Base-by-base conservation (phyloP, 768 basidiomycete genomes). In the Pulveroboletus frians region DNA sequence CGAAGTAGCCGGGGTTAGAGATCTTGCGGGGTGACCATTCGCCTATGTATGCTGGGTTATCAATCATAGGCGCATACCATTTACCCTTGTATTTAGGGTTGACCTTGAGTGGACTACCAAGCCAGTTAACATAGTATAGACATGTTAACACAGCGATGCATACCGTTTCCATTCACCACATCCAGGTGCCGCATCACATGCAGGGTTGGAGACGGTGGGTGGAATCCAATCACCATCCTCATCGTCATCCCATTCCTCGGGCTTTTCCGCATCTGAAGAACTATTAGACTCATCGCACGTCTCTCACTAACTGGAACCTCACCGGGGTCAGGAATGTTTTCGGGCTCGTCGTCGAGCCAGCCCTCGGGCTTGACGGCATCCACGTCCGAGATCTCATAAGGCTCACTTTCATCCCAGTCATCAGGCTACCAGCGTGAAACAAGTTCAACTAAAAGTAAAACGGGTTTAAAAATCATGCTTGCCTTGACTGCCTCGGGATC, bases 161-260 rank as follows among this genome's bases (percentile, higher is more conserved):
- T 66, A 88, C 83, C 80, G 81, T 65, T 84, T 84, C 95, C 95
- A 99, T 69, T 85, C 84, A 63, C 96, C 96, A 63, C 96, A 99
- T 26, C 96, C 96, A 60, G 92, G 81, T 52, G 83, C 94, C 48
- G 84, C 87, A 55, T 81, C 75, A 65, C 96, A 98, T 66, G 83
- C 87, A 54, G 95, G 90, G 79, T 99, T 99, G 51, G 78, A 71
- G 49, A 98, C 76, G 49, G 82, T 83, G 27, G 96, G 94, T 7
- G 94, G 79, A 56, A 98, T 81, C 93, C 93, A 99, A 65, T 98
- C 95, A 68, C 96, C 96, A 59, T 99, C 95, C 67, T 98, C 96
- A 65, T 97, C 96, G 60, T 97, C 95, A 62, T 96, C 93, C 96
- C 96, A 99, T 69, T 99, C 96, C 66, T 99, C 96, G 6, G 96